Conservation (phyloP, 257 asterid species). For the Solanum lycopersicoides region DNA sequence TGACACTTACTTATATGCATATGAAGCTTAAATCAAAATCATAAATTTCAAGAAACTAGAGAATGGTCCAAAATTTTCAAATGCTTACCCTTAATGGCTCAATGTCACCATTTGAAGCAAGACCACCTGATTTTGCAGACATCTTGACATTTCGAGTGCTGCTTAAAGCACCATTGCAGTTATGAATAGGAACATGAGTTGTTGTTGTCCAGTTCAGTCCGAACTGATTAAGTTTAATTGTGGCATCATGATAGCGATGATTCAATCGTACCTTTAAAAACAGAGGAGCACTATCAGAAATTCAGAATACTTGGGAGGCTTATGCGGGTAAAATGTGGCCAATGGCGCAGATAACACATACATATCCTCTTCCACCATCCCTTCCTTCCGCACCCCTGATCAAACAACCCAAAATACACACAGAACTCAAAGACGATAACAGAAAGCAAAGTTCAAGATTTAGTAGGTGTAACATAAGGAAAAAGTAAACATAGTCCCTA, state of each 20-base stretch:
- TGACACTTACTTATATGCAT: not conserved
- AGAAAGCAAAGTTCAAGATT: not conserved
- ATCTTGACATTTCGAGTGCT: slow-evolving; percentile 10
- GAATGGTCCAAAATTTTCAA: not conserved
- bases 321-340: slow-evolving; percentile 76
- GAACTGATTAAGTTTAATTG: slow-evolving; percentile 78
- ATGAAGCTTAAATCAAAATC: not conserved
- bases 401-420: slow-evolving; percentile 14
- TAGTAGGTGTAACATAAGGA: not conserved
- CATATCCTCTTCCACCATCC: slow-evolving; percentile 95
- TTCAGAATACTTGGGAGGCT: slow-evolving; percentile 75
- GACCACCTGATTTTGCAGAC: slow-evolving; percentile 14
- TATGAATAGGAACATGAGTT: slow-evolving; percentile 54
- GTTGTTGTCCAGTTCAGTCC: slow-evolving; percentile 86
- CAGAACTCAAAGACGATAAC: not conserved
- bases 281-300: slow-evolving; percentile 70
- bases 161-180: slow-evolving; percentile 16
- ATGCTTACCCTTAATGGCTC: slow-evolving; percentile 49
- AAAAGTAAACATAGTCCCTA: not conserved
- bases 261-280: slow-evolving; percentile 65
- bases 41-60: not conserved
- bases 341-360: slow-evolving; percentile 62
- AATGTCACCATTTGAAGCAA: slow-evolving; percentile 16
- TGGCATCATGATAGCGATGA: slow-evolving; percentile 40
- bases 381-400: slow-evolving; percentile 92